A percentile compares a stretch with the other conserved stretches of the same genome.
Evolutionary conservation across 352 stramenopile species (phyloP).

Genomic region (Aphanomyces cochlioides): DNA sequence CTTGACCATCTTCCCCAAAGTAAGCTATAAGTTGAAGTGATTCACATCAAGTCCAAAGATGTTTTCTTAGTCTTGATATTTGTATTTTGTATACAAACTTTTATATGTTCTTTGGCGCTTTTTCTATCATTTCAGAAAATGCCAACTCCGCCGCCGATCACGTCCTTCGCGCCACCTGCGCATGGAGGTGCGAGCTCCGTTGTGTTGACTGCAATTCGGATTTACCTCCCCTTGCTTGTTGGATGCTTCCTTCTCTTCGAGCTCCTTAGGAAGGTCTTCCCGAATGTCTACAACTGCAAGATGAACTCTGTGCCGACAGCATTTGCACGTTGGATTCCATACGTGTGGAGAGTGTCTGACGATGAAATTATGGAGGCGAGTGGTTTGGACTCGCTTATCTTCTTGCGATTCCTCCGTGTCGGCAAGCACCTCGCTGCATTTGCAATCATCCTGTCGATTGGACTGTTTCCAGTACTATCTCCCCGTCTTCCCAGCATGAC

Average conservation of each 20-base stretch:
- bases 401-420: slow-evolving; percentile 71
- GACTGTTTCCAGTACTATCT: slow-evolving; percentile 53
- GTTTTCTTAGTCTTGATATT: background rate
- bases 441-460: slow-evolving; percentile 48
- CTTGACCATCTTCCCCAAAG: slow-evolving; percentile 24
- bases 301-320: slow-evolving; percentile 43
- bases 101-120: background rate
- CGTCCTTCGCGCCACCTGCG: background rate
- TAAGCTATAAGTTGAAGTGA: background rate
- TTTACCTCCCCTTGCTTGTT: slow-evolving; percentile 65
- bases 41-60: slow-evolving; percentile 5
- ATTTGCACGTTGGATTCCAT: slow-evolving; percentile 55
- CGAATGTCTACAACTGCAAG: slow-evolving; percentile 47
- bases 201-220: background rate
- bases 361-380: slow-evolving; percentile 54
- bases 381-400: slow-evolving; percentile 66
- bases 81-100: background rate
- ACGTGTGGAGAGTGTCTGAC: slow-evolving; percentile 55
- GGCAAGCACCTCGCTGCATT: slow-evolving; percentile 62
- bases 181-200: slow-evolving; percentile 14
- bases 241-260: slow-evolving; percentile 58
- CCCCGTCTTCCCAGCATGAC: background rate
- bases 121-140: slow-evolving; percentile 1
- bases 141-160: background rate
- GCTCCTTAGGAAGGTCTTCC: slow-evolving; percentile 44